Percentiles rank a stretch among this genome's conserved stretches.
phyloP scores from a whole-genome alignment of 495 filamentous ascomycete species.

The Penicillium subrubescens region DNA sequence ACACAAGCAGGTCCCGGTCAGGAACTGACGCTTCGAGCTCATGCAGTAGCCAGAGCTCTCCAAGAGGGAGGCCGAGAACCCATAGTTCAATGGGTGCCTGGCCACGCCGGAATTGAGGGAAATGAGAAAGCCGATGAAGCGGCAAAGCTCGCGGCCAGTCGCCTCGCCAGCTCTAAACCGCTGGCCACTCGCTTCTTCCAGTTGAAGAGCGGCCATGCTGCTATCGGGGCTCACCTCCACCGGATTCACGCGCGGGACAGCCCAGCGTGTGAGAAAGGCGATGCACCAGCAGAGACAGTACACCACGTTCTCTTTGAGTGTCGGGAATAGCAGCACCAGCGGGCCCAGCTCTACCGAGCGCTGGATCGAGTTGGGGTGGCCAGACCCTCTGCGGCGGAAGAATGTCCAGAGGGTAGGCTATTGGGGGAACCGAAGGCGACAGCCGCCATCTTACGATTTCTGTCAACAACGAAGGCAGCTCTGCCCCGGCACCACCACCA shows the following conservation, averaged over 20 bases:
- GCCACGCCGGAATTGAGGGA: too few relatives aligned
- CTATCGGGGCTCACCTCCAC: too few relatives aligned
- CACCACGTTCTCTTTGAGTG: constrained; percentile 3
- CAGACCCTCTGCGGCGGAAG: background rate
- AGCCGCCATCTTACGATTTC: constrained; percentile 1
- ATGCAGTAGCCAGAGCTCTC: constrained; percentile 2
- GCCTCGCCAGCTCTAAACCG: too few relatives aligned
- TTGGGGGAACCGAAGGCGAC: background rate
- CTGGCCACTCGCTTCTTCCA: too few relatives aligned
- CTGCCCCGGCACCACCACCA: constrained; percentile 2
- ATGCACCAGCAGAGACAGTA: background rate
- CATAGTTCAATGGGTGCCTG: constrained; percentile 1
- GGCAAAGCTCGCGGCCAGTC: too few relatives aligned
- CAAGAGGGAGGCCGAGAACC: constrained; percentile 2
- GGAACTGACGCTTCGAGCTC: constrained; percentile 1
- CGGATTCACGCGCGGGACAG: background rate
- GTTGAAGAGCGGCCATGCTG: too few relatives aligned
- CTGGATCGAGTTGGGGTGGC: background rate
- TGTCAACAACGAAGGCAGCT: background rate
- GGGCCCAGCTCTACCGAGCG: background rate
- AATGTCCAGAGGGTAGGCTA: constrained; percentile 1
- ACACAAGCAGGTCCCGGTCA: constrained; percentile 2
- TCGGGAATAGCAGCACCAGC: background rate
- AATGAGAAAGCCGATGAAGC: constrained; percentile 2
- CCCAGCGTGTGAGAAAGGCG: background rate